Base-by-base conservation (phyloP, 2,329 filamentous ascomycete species). In the Pleoardoris graminearum region DNA sequence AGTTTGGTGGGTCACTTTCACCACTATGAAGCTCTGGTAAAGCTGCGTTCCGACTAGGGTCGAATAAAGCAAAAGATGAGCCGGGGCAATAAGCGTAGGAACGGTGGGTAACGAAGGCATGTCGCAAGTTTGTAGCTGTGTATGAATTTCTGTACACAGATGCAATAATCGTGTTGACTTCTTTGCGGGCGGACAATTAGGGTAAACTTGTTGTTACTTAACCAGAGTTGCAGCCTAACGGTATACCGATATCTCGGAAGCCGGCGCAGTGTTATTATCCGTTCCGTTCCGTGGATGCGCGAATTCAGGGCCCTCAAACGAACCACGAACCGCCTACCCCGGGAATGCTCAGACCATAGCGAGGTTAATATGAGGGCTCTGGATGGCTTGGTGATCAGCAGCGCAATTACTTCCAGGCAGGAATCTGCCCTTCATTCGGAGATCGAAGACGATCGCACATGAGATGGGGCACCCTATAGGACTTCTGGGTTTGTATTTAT, bases 11-110 rank as follows among this genome's bases (percentile, higher is more conserved):
- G 71, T 67, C 16, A 78, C 55, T 55, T 75, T 77, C 1, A 73
- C 75, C 48, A 76, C 71, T 32, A 76, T 52, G 46, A 77, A 76
- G 54, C 60, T 75, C 58, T 77, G 62, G 48, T 72, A 77, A 0
- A 77, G 54, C 49, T 76, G 64, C 2, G 70, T 70, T 11, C 75
- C 75, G 3, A 77, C 63, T 6, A 77, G 62, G 1, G 73, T 66
- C 1, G 74, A 74, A 50, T 75, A 77, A 1, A 69, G 60, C 10
- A 77, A 50, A 8, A 77, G 57, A 48, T 77, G 75, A 27, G 70
- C 66, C 3, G 73, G 63, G 3, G 54, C 56, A n/a, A 69, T 50
- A 8, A 54, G 7, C 6, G 39, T 29, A 7, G 50, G 17, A 8
- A 53, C 7, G 6, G 42, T 43, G 17, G 50, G 43, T 33, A 43